phyloP scores from a whole-genome alignment of 73 alveolate species.

The Durusdinium trenchii region DNA sequence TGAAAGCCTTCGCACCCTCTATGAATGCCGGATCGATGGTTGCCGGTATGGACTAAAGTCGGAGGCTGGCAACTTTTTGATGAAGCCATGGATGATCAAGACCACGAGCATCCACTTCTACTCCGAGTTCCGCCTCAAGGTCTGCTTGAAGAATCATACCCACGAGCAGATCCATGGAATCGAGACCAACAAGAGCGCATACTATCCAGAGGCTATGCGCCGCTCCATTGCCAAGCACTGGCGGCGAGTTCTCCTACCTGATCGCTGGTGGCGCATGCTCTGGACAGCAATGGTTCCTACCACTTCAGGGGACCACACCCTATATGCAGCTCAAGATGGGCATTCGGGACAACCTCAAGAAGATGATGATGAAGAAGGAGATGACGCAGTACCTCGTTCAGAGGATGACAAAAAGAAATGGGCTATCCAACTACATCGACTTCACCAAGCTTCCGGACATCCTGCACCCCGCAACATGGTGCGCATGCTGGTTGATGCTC shows the following conservation, averaged over 20 bases:
- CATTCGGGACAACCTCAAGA: too few species aligned
- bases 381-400: too few species aligned
- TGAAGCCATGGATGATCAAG: background rate
- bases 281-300: too few species aligned
- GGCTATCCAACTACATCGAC: too few species aligned
- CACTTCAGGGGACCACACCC: too few species aligned
- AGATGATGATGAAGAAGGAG: too few species aligned
- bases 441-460: too few species aligned
- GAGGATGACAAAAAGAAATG: too few species aligned
- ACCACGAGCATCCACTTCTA: background rate
- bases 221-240: background rate
- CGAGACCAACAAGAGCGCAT: background rate
- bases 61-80: background rate
- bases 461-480: too few species aligned
- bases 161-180: background rate
- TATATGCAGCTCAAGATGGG: too few species aligned
- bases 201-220: background rate
- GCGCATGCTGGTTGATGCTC: too few species aligned
- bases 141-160: background rate
- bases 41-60: background rate
- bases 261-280: background rate
- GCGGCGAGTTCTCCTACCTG: background rate
- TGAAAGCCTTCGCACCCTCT: background rate
- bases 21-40: conserved; percentile 15
- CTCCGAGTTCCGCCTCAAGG: background rate